A percentile compares a stretch with the other conserved stretches of the same genome.
phyloP scores from a whole-genome alignment of 805 yeast genomes.

The Tetrapisispora iriomotensis region DNA sequence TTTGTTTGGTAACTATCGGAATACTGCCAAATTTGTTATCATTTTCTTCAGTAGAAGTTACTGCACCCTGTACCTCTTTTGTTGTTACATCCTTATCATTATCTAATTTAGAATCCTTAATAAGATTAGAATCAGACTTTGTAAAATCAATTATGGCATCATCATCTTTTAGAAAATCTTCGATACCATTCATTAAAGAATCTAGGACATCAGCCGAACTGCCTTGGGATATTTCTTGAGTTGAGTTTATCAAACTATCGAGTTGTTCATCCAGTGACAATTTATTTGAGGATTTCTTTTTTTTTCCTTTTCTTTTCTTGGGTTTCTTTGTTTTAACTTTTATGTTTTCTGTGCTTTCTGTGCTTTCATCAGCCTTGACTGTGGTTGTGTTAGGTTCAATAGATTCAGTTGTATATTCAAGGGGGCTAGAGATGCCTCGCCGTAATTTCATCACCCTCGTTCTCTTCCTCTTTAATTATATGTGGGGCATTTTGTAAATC shows the following conservation, averaged over 20 bases:
- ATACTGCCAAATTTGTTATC: too few relatives aligned
- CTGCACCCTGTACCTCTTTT: background rate
- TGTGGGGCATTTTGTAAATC: constrained; percentile 23
- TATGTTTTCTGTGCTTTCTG: background rate
- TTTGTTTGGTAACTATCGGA: too few relatives aligned
- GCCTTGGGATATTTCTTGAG: background rate
- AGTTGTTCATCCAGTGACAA: constrained; percentile 1
- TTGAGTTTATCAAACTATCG: background rate
- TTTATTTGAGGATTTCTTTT: background rate
- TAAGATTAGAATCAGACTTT: background rate
- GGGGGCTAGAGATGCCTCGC: constrained; percentile 9
- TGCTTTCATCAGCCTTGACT: background rate
- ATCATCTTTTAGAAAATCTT: constrained; percentile 12
- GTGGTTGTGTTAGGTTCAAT: too few relatives aligned
- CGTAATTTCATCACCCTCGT: constrained; percentile 14
- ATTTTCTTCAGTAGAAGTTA: background rate
- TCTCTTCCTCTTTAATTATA: constrained; percentile 16
- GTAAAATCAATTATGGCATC: constrained; percentile 1
- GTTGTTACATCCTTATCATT: too few relatives aligned
- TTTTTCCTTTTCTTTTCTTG: constrained; percentile 6
- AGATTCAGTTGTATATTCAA: background rate
- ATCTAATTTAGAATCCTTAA: too few relatives aligned
- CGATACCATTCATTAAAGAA: constrained; percentile 18
- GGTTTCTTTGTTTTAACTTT: background rate
- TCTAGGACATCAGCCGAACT: constrained; percentile 5